Evolutionary conservation across 169 alveolate species (phyloP), one percentile per base, ranked within the genome.

Genomic region (Cryptosporidium bovis): DNA sequence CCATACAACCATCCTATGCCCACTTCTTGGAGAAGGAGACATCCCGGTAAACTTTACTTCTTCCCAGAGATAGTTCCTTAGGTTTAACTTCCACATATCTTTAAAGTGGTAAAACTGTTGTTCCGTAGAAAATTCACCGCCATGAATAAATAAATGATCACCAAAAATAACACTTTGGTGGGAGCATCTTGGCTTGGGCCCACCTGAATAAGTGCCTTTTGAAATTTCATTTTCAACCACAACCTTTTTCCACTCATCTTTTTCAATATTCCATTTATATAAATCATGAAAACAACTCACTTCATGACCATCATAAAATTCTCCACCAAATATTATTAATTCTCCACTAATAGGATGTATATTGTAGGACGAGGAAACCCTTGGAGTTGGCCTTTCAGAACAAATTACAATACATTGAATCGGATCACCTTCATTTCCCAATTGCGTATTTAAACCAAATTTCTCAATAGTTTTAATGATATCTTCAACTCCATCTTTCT

Each of bases 1-100:
- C 97, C 97, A 95, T 13, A 94, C 90, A 34, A 66, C 97, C 97
- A 95, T 94, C 15, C 97, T 89, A 71, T 95, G 98, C 1, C 98
- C 98, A 89, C 98, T 95, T 36, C 98, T 90, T 4, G 97, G 94
- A 24, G 95, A 84, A 4, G 98, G 98, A 62, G 85, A 82, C 20
- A 83, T 83, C 12, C 96, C 94, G 60, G 92, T 91, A 33, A 91
- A 82, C 82, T 94, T 93, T 5, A 95, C 90, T 77, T 92, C 94
- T 50, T 82, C 91, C 97, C 97, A 95, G 40, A 67, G 65, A 58
- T 90, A 87, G 65, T 91, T 91, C 66, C 85, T 94, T 16, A 93
- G 48, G 67, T 92, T 92, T 65, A 95, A 91, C 27, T 85, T 34
- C 95, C 96, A 94, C 85, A 95, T 83, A 93, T 95, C 98, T 50